These are phyloP conservation scores for Phaeotremella fagi DNA, from an alignment of 768 basidiomycete genomes.

Conservation along the genomic window DNA sequence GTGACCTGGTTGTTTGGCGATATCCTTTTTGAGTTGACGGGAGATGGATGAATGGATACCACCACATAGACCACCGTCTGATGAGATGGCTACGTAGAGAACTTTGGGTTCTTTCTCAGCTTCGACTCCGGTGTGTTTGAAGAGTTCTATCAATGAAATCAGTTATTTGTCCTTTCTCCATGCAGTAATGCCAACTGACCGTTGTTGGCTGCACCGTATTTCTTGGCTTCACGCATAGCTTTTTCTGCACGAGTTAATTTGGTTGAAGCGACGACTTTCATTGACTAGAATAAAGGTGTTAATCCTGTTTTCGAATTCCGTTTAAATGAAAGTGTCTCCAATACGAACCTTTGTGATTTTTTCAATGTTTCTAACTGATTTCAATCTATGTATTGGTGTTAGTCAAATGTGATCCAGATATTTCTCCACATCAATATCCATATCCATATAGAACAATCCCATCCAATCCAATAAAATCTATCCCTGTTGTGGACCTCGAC, in stretches of 20 bases:
- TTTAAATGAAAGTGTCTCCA: not conserved
- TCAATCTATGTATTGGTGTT: conserved; percentile 52
- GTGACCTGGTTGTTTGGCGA: conserved; percentile 55
- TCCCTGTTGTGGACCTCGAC: too few species aligned
- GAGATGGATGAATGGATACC: conserved; percentile 97
- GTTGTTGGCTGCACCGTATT: conserved; percentile 85
- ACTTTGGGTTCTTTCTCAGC: conserved; percentile 59
- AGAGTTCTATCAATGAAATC: conserved; percentile 78
- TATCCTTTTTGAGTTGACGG: conserved; percentile 74
- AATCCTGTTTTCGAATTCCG: not conserved
- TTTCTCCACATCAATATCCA: not conserved
- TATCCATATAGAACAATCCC: conserved; percentile 37
- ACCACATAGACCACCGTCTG: conserved; percentile 98
- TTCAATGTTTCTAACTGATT: conserved; percentile 93
- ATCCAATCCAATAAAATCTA: not conserved
- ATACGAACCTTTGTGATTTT: conserved; percentile 92
- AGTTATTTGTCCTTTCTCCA: not conserved
- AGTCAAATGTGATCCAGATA: too few species aligned
- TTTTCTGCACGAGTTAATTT: conserved; percentile 92
- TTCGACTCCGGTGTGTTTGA: conserved; percentile 63
- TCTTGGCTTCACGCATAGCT: conserved; percentile 84
- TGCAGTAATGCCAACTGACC: too few species aligned
- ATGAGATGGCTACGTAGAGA: conserved; percentile 90
- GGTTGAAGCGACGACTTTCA: conserved; percentile 99
- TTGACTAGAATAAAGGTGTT: conserved; percentile 72